Percentiles rank a stretch among this genome's conserved stretches.
Evolutionary conservation across 768 basidiomycete genomes (phyloP).

Genomic region (Pholiota molesta): DNA sequence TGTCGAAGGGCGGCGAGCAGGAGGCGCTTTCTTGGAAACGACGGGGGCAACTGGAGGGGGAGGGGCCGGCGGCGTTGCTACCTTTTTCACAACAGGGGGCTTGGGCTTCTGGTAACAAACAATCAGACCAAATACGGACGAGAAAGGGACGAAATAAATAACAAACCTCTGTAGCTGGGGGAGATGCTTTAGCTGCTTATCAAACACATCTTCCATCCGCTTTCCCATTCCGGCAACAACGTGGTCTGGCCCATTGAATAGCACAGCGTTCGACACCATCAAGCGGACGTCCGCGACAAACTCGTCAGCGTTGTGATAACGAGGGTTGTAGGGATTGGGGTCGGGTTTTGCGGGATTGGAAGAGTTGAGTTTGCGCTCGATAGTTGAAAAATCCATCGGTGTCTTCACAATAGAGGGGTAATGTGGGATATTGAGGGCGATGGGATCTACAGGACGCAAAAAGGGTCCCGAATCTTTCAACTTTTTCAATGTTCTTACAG

Average conservation of each 20-base stretch:
- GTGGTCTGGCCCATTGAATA: slow-evolving; percentile 95
- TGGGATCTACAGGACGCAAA: slow-evolving; percentile 83
- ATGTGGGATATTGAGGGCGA: slow-evolving; percentile 84
- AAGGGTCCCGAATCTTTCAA: slow-evolving; percentile 84
- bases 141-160: slow-evolving; percentile 11
- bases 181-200: slow-evolving; percentile 88
- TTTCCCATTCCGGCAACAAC: slow-evolving; percentile 78
- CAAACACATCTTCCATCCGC: slow-evolving; percentile 81
- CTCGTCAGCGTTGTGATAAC: slow-evolving; percentile 76
- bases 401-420: slow-evolving; percentile 84
- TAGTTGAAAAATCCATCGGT: slow-evolving; percentile 94
- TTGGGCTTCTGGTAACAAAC: slow-evolving; percentile 34
- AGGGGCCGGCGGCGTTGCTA: slow-evolving; percentile 47
- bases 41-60: slow-evolving; percentile 38
- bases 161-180: slow-evolving; percentile 74
- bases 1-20: slow-evolving; percentile 73
- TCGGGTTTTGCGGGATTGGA: slow-evolving; percentile 84
- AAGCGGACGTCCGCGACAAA: slow-evolving; percentile 85
- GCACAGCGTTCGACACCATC: slow-evolving; percentile 85
- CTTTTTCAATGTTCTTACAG: slow-evolving; percentile 84
- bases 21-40: slow-evolving; percentile 42
- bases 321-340: slow-evolving; percentile 67
- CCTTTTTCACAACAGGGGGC: slow-evolving; percentile 48
- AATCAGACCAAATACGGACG: slow-evolving; percentile 16
- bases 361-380: slow-evolving; percentile 83